These are phyloP conservation scores for Barnettozyma salicaria DNA, from an alignment of 805 yeast genomes.

Conservation along the genomic window DNA sequence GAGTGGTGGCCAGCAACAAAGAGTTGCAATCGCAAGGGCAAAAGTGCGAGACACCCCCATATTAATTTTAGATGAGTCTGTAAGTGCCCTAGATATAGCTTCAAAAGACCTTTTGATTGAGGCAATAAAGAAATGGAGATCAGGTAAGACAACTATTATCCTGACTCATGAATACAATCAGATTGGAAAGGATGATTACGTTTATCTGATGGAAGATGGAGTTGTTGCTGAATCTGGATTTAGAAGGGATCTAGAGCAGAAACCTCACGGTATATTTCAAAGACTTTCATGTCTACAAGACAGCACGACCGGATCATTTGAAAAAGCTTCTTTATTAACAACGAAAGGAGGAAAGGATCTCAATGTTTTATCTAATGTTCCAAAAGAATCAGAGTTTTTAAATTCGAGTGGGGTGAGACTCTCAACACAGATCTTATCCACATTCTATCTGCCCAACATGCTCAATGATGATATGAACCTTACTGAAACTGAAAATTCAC, in stretches of 20 bases:
- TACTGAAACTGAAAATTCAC: slow-evolving; percentile 6
- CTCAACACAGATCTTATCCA: slow-evolving; percentile 19
- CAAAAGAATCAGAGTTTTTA: neutral
- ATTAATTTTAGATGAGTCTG: slow-evolving; percentile 77
- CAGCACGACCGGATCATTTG: slow-evolving; percentile 3
- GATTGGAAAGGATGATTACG: slow-evolving; percentile 50
- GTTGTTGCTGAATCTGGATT: slow-evolving; percentile 39
- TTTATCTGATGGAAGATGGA: slow-evolving; percentile 59
- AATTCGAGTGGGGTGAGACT: slow-evolving; percentile 5
- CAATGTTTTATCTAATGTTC: too few species aligned
- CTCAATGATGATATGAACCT: slow-evolving; percentile 8
- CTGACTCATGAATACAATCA: slow-evolving; percentile 72
- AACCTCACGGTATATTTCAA: slow-evolving; percentile 15
- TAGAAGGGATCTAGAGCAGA: slow-evolving; percentile 28
- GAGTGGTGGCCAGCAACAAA: slow-evolving; percentile 91
- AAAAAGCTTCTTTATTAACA: too few species aligned
- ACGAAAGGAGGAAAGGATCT: too few species aligned
- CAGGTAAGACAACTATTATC: slow-evolving; percentile 66
- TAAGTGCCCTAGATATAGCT: slow-evolving; percentile 68
- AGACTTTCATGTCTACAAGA: slow-evolving; percentile 18
- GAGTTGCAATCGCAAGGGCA: slow-evolving; percentile 83
- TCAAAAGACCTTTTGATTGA: slow-evolving; percentile 42
- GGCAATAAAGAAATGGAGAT: slow-evolving; percentile 54
- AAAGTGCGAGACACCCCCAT: slow-evolving; percentile 65
- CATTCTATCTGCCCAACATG: slow-evolving; percentile 18